These are phyloP conservation scores for Dovyalis caffra DNA, from an alignment of 345 rosid genomes.

Conservation along the genomic window DNA sequence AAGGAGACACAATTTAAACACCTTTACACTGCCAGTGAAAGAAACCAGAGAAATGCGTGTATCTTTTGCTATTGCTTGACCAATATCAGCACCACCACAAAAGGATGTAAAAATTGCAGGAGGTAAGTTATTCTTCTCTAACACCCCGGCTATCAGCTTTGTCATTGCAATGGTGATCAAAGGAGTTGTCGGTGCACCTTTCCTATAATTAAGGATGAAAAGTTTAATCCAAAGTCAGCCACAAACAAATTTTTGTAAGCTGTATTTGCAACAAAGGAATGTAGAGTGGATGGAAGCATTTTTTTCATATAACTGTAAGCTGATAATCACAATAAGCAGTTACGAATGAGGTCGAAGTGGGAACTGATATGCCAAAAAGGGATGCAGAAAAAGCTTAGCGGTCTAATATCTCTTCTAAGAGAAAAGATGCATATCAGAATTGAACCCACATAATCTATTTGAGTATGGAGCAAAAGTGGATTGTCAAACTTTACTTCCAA, in stretches of 20 bases:
- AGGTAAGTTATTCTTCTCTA: slow-evolving; percentile 85
- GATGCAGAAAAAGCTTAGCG: background rate
- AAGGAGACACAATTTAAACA: slow-evolving; percentile 19
- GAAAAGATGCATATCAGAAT: background rate
- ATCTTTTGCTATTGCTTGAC: slow-evolving; percentile 89
- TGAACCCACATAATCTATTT: background rate
- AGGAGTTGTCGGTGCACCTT: slow-evolving; percentile 97
- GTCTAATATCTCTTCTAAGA: background rate
- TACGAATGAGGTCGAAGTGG: background rate
- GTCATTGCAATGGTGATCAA: slow-evolving; percentile 92
- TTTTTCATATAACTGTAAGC: background rate
- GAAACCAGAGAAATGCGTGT: slow-evolving; percentile 78
- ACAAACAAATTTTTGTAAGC: background rate
- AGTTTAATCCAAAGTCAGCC: background rate
- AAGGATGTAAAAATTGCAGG: slow-evolving; percentile 91
- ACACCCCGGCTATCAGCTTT: slow-evolving; percentile 73
- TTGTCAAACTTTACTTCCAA: background rate
- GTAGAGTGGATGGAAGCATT: background rate
- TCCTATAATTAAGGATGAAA: slow-evolving; percentile 47
- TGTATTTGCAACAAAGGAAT: background rate
- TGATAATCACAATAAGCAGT: background rate
- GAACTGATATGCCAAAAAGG: background rate
- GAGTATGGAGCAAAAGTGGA: background rate
- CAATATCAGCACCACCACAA: slow-evolving; percentile 94
- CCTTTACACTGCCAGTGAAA: slow-evolving; percentile 95